Evolutionary conservation across 2,329 filamentous ascomycete genomes (phyloP).

Genomic region (Botrytis hyacinthi): DNA sequence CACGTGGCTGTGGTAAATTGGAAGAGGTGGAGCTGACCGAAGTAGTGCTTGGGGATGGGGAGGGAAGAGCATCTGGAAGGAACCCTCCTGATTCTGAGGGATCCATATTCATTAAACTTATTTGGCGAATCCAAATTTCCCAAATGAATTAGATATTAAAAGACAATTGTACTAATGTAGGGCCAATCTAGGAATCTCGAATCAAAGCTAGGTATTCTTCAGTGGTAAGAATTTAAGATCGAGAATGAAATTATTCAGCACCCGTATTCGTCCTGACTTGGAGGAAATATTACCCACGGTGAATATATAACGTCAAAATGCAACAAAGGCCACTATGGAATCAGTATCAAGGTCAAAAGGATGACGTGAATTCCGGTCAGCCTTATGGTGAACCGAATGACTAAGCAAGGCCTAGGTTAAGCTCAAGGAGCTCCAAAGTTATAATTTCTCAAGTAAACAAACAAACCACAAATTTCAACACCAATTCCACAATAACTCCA

Average conservation of each 20-base stretch:
- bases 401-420: constrained; percentile 9
- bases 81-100: constrained; percentile 48
- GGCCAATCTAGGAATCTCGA: background rate
- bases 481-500: background rate
- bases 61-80: constrained; percentile 47
- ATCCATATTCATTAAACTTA: constrained; percentile 1
- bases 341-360: background rate
- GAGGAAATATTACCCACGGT: background rate
- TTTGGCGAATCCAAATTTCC: background rate
- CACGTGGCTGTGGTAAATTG: constrained; percentile 55
- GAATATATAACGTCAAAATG: background rate
- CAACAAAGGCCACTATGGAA: background rate
- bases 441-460: background rate
- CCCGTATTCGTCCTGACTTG: background rate
- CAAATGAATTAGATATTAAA: background rate
- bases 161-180: background rate
- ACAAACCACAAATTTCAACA: background rate
- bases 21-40: constrained; percentile 42
- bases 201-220: background rate
- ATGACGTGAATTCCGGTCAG: background rate
- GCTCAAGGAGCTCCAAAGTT: constrained; percentile 9
- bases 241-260: background rate
- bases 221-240: background rate
- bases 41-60: constrained; percentile 52
- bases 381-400: background rate